Conservation (phyloP, 2,329 filamentous ascomycete species). For the Microcyclosporella mali region DNA sequence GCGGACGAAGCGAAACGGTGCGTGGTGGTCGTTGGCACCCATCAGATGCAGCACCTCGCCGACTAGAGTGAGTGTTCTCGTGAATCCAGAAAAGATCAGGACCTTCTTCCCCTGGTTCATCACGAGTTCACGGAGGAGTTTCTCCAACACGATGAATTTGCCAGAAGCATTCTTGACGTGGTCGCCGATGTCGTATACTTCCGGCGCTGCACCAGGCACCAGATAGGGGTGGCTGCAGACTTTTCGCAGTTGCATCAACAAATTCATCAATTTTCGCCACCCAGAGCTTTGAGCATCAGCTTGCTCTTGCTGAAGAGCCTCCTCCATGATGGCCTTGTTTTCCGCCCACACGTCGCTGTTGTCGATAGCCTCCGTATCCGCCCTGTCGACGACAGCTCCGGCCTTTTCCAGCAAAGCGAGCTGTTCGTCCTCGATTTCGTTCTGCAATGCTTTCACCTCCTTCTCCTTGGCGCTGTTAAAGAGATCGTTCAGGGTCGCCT, state of each 20-base stretch:
- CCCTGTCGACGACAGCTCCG: slow-evolving; percentile 25
- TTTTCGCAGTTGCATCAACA: slow-evolving; percentile 52
- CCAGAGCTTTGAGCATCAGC: slow-evolving; percentile 15
- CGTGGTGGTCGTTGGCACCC: slow-evolving; percentile 33
- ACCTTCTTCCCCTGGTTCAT: slow-evolving; percentile 49
- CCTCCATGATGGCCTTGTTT: slow-evolving; percentile 39
- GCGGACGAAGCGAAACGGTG: slow-evolving; percentile 42
- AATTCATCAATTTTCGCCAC: slow-evolving; percentile 45
- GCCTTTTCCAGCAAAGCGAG: slow-evolving; percentile 25
- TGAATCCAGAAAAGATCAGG: slow-evolving; percentile 53
- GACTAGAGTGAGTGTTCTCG: slow-evolving; percentile 45
- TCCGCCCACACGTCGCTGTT: slow-evolving; percentile 41
- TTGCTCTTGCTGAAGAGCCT: slow-evolving; percentile 32
- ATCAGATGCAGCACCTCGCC: slow-evolving; percentile 47
- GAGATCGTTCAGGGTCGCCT: slow-evolving; percentile 47
- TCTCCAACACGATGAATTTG: slow-evolving; percentile 52
- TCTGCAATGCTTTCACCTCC: slow-evolving; percentile 34
- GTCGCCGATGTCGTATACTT: slow-evolving; percentile 41
- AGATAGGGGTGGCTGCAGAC: slow-evolving; percentile 52
- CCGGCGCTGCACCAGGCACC: slow-evolving; percentile 41
- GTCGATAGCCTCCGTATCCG: slow-evolving; percentile 15
- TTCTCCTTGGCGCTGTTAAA: slow-evolving; percentile 46
- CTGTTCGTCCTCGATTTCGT: slow-evolving; percentile 34
- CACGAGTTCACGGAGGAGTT: slow-evolving; percentile 45
- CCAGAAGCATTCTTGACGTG: slow-evolving; percentile 48